Evolutionary conservation across 2,329 filamentous ascomycete species (phyloP), one percentile per base, ranked within the genome.

Genomic region (Fusarium multiceps): DNA sequence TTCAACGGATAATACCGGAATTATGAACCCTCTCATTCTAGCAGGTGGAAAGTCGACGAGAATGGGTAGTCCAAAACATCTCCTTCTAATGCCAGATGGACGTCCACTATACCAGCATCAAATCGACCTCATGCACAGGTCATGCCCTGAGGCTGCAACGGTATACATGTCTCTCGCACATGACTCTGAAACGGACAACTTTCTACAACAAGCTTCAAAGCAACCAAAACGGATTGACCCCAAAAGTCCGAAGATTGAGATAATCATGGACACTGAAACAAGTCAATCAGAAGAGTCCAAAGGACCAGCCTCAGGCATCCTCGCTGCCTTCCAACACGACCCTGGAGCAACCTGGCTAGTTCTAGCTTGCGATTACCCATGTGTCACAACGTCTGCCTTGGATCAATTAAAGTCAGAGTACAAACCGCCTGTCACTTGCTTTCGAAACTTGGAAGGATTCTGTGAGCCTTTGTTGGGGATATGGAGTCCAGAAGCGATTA

Each of bases 1-100:
- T 11, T 5, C 20, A 23, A 21, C 40, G 9, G 0, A 25, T 7
- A 4, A 9, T 11, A 0, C 3, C 5, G 2, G 4, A 25, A 7
- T 3, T 6, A 20, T 47, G 2, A 47, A 59, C 1, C 42, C 32
- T 18, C 50, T 59, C 1, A 55, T 59, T 7, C 8, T 59, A 3
- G 50, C 50, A 0, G 57, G 57, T 4, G 57, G 50, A 4, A 59
- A 32, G 7, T 59, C 57, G 0, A 40, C 50, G 1, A 4, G 57
- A 20, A 55, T 59, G 57, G 57, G 57, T 1, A 47, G 13, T 0
- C 41, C 50, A 11, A 59, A 59, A 3, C 57, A 59, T 20, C 32
- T 55, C 0, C 10, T 59, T 0, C 2, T 9, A 0, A 47, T 56
- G 57, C 41, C 50, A 3, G 21, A 59, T 14, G 20, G 50, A 4